phyloP scores from a whole-genome alignment of 352 stramenopile species.

The Globisporangium lucens region DNA sequence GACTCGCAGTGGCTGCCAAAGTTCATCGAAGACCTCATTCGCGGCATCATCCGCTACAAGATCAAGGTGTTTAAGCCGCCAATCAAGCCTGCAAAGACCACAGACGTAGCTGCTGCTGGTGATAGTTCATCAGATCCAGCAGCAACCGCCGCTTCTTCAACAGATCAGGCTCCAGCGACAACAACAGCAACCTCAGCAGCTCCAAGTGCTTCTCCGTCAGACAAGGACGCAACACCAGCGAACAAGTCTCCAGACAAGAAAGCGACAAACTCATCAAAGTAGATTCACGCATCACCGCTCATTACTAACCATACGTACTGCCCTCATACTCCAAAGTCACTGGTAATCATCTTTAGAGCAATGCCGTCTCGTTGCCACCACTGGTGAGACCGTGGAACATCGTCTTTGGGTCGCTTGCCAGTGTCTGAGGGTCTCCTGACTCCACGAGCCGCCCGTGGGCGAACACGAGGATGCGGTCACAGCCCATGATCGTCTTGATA shows the following conservation, averaged over 20 bases:
- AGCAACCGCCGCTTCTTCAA: not conserved
- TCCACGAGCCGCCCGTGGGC: constrained; percentile 57
- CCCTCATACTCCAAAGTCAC: not conserved
- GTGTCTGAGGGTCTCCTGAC: constrained; percentile 33
- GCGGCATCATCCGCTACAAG: constrained; percentile 68
- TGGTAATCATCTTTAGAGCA: not conserved
- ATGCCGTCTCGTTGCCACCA: not conserved
- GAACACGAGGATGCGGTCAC: constrained; percentile 82
- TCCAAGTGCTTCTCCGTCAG: too few relatives aligned
- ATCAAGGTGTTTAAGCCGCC: constrained; percentile 66
- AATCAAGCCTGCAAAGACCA: constrained; percentile 21
- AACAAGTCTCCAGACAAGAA: not conserved
- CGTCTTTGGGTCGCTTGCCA: constrained; percentile 33
- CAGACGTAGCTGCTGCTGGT: constrained; percentile 4
- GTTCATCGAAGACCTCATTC: constrained; percentile 68
- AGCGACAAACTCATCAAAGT: not conserved
- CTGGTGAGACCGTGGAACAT: constrained; percentile 44
- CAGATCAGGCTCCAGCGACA: constrained; percentile 2
- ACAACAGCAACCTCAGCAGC: too few relatives aligned
- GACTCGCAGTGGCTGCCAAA: constrained; percentile 65
- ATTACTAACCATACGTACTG: not conserved
- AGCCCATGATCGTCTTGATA: constrained; percentile 95
- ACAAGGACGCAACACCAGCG: not conserved
- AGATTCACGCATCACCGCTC: not conserved
- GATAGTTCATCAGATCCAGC: not conserved